Percentiles rank a stretch among this genome's conserved stretches.
Conservation (phyloP, 2,329 filamentous ascomycete species). For the Zymoseptoria tritici region DNA sequence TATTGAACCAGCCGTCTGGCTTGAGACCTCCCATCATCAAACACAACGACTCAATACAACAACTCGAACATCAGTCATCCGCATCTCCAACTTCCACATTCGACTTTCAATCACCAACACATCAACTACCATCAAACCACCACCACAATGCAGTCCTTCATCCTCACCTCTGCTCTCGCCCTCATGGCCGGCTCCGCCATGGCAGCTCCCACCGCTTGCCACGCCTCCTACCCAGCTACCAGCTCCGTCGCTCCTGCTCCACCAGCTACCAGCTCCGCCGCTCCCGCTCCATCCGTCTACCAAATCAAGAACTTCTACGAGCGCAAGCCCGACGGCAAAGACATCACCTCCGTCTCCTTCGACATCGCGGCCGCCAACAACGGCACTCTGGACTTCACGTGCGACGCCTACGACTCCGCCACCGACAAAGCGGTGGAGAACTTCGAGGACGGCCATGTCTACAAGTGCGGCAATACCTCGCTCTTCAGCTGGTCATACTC, state of each 20-base stretch:
- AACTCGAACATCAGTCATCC: not conserved
- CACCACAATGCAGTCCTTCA: constrained; percentile 13
- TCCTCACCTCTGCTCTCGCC: constrained; percentile 8
- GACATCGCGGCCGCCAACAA: constrained; percentile 12
- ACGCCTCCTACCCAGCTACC: not conserved
- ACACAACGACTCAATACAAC: not conserved
- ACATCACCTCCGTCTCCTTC: constrained; percentile 11
- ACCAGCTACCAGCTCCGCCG: not conserved
- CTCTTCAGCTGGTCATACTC: constrained; percentile 7
- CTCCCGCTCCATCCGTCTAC: constrained; percentile 3
- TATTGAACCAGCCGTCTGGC: not conserved
- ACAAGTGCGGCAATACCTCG: constrained; percentile 9
- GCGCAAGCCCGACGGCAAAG: constrained; percentile 7
- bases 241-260: not conserved
- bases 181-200: constrained; percentile 6
- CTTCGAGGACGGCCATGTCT: constrained; percentile 8
- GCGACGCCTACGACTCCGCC: constrained; percentile 4
- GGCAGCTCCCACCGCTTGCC: constrained; percentile 4
- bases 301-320: constrained; percentile 10
- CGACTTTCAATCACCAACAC: not conserved
- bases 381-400: constrained; percentile 10
- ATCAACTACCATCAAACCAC: not conserved
- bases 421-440: not conserved
- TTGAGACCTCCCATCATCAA: not conserved
- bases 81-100: not conserved